phyloP scores from a whole-genome alignment of 2,329 filamentous ascomycete species.

The Pseudogymnoascus sp. region DNA sequence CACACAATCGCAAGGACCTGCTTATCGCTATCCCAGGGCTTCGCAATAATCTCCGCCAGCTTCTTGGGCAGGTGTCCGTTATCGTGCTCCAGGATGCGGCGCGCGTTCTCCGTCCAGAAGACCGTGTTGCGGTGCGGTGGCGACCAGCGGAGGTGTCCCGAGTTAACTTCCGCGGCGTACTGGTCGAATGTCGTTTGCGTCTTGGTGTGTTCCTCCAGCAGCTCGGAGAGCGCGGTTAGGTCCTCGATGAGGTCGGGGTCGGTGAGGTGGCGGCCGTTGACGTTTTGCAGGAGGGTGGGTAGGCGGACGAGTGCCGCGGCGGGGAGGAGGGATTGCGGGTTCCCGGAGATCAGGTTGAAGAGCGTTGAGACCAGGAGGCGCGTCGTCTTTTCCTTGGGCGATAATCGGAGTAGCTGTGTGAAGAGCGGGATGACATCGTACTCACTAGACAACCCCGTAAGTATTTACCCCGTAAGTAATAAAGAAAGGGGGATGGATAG shows the following conservation, averaged over 20 bases:
- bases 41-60: constrained; percentile 58
- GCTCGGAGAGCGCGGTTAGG: constrained; percentile 50
- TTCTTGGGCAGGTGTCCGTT: constrained; percentile 57
- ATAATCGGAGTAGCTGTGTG: constrained; percentile 82
- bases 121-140: constrained; percentile 61
- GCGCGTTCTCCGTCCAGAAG: constrained; percentile 68
- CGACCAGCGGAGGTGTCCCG: constrained; percentile 67
- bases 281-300: constrained; percentile 56
- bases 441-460: constrained; percentile 55
- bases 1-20: constrained; percentile 66
- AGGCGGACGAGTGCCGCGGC: constrained; percentile 80
- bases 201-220: constrained; percentile 59
- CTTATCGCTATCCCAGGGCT: constrained; percentile 62
- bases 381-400: constrained; percentile 96
- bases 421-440: constrained; percentile 89
- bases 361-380: constrained; percentile 83
- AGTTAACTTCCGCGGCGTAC: constrained; percentile 58
- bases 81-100: constrained; percentile 58
- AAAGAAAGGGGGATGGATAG: neutral
- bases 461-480: constrained; percentile 13
- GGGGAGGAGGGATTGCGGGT: constrained; percentile 68
- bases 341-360: constrained; percentile 67
- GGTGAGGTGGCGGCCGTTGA: constrained; percentile 52
- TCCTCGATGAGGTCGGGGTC: constrained; percentile 59
- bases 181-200: constrained; percentile 44